Evolutionary conservation across 768 basidiomycete species (phyloP), one percentile per base, ranked within the genome.

Genomic region (Leccinum broughii): DNA sequence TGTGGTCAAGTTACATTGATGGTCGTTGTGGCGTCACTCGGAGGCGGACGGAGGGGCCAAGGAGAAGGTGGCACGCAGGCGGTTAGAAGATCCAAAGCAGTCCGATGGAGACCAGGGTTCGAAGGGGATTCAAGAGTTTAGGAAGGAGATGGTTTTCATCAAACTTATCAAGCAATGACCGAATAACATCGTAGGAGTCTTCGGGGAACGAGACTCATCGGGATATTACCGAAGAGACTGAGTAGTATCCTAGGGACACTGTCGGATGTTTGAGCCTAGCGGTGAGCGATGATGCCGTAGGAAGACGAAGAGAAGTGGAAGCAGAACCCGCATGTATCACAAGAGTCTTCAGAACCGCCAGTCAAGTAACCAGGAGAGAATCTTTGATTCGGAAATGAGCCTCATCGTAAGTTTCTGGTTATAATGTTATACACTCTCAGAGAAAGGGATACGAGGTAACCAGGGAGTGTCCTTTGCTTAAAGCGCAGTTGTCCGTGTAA

Each of bases 401-500:
- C 6, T 17, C 7, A 39, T 39, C 37, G 15, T 49, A 26, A 13
- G 48, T 48, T 48, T 14, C 49, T 50, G 49, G 26, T 10, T 34
- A 34, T 6, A 15, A 15, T 15, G 2, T 30, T 13, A 13, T 8
- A 49, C 48, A 14, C 22, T 22, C 48, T 49, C 22, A 26, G 24
- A 50, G 8, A 26, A 51, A 3, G 13, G 10, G 10, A 28, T 51
- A 51, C 28, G 49, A 50, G 49, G 24, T 50, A 10, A 37, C 9
- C 6, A 5, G 32, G 17, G 35, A 20, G 8, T 30, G 9, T 56
- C 52, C n/a, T 32, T 58, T 30, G 35, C 52, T 49, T 52, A 39
- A 60, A 34, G 9, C 52, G 57, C 24, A 41, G 54, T 55, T 17
- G 55, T 62, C 60, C 62, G 5, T 28, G 66, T 70, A 56, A 51